Base-by-base conservation (phyloP, 345 rosid genomes). In the Cochlearia excelsa region DNA sequence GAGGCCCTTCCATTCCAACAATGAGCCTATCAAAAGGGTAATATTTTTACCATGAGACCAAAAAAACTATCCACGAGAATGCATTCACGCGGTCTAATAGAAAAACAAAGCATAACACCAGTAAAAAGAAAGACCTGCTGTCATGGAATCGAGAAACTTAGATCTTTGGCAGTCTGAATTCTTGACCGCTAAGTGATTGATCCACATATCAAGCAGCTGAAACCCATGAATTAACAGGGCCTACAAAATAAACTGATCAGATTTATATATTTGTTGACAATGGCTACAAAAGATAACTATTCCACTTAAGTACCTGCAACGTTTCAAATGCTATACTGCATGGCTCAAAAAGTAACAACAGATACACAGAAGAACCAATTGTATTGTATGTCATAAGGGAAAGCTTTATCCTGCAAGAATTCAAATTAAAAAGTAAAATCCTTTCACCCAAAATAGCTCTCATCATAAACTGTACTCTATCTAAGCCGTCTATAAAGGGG, bases 1-100 rank as follows among this genome's bases (percentile, higher is more conserved):
- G 75, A 81, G 73, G 63, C 96, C 84, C 78, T 93, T 93, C 94
- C 97, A 93, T 77, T 93, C 99, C 75, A 73, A 77, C 65, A 89
- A 74, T 61, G 94, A 81, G 73, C 97, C 99, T 93, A 80, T 69
- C 66, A 33, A 67, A 67, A 63, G 57, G 59, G 7, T 45, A 56
- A 55, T 51, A 44, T 3, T 31, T 38, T 38, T 48, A n/a, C 42
- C 57, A 31, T 50, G 30, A 66, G 45, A 49, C 11, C 2, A 54
- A 34, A 60, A 60, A 47, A 39, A 33, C 27, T 39, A 52, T 43
- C 46, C 16, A 66, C 7, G 3, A 47, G 30, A 35, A 50, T 38
- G 30, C 38, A 63, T 57, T 30, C 9, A 31, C 2, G 3, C 9
- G 29, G 6, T 61, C 37, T 59, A 66, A 41, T 44, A 54, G 42